A percentile compares a stretch with the other conserved stretches of the same genome.
phyloP scores from a whole-genome alignment of 177 flowering plant genomes.

The Tripterygium wilfordii region DNA sequence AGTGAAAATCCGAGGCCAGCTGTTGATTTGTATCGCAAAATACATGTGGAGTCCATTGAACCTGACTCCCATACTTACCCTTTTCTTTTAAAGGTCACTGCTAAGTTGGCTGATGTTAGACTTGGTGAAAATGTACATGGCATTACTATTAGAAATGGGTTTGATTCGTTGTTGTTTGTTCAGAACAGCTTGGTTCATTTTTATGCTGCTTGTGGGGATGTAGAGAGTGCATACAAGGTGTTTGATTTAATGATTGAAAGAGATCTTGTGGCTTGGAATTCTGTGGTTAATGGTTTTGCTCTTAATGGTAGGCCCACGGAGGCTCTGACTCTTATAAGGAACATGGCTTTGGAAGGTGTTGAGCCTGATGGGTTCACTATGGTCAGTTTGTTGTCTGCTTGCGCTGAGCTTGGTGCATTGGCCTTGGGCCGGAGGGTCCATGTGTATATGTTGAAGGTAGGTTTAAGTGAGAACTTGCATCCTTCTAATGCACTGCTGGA shows the following conservation, averaged over 20 bases:
- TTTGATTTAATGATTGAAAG: no score
- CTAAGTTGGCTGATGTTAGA: slow-evolving; percentile 40
- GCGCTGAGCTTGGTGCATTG: slow-evolving; percentile 76
- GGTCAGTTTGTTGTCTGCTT: slow-evolving; percentile 67
- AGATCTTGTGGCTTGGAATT: slow-evolving; percentile 75
- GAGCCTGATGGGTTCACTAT: no score
- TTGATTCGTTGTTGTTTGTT: slow-evolving; percentile 50
- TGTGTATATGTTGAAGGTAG: slow-evolving; percentile 48
- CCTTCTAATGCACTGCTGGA: slow-evolving; percentile 61
- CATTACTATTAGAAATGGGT: slow-evolving; percentile 45
- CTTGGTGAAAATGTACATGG: slow-evolving; percentile 52
- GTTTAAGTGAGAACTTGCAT: slow-evolving; percentile 50
- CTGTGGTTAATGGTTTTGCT: slow-evolving; percentile 77
- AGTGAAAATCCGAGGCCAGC: slow-evolving; percentile 51
- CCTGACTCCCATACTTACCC: slow-evolving; percentile 86
- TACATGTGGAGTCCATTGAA: slow-evolving; percentile 28
- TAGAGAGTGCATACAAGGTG: no score
- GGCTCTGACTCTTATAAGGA: slow-evolving; percentile 48
- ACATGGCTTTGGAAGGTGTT: slow-evolving; percentile 56
- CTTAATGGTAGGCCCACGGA: slow-evolving; percentile 68
- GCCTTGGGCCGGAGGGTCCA: slow-evolving; percentile 66
- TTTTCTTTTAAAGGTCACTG: slow-evolving; percentile 66
- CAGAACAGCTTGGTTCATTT: slow-evolving; percentile 58
- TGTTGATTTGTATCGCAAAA: slow-evolving; percentile 33
- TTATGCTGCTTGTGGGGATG: no score